phyloP scores from a whole-genome alignment of 192 early-diverging fungal genomes.

The Gigaspora rosea region DNA sequence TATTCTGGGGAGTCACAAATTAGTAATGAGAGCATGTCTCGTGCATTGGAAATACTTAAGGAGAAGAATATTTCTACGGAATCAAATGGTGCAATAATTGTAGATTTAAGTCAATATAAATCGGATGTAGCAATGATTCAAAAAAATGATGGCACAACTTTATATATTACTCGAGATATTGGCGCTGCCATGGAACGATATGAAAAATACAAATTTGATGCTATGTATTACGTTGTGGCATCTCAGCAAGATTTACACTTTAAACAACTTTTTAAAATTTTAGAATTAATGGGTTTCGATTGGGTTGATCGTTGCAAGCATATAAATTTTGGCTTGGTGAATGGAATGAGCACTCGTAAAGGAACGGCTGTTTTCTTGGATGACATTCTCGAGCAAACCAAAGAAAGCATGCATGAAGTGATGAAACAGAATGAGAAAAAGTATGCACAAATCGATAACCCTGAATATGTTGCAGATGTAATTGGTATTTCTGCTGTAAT shows the following conservation, averaged over 20 bases:
- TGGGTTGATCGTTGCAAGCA: constrained; percentile 85
- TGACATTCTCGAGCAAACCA: constrained; percentile 86
- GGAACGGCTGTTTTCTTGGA: constrained; percentile 95
- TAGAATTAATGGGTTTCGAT: constrained; percentile 79
- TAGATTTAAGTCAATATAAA: constrained; percentile 84
- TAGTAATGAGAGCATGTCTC: constrained; percentile 62
- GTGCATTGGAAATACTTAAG: constrained; percentile 70
- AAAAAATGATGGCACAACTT: constrained; percentile 88
- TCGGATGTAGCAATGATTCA: constrained; percentile 81
- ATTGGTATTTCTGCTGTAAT: constrained; percentile 92
- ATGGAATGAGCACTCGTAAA: constrained; percentile 94
- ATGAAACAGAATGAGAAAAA: constrained; percentile 89
- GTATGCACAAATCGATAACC: constrained; percentile 82
- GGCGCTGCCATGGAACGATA: constrained; percentile 92
- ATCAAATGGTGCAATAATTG: constrained; percentile 82
- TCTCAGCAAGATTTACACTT: constrained; percentile 90
- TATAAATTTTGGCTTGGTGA: constrained; percentile 93
- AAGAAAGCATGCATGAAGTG: constrained; percentile 87
- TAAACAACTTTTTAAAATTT: constrained; percentile 92
- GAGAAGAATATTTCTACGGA: constrained; percentile 71
- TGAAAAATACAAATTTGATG: constrained; percentile 86
- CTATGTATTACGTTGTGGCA: constrained; percentile 90
- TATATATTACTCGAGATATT: constrained; percentile 96
- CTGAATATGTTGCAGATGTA: constrained; percentile 77
- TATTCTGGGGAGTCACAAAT: constrained; percentile 97